These are phyloP conservation scores for Boletus semigastroideus DNA, from an alignment of 1,284 basidiomycete species.

Conservation along the genomic window DNA sequence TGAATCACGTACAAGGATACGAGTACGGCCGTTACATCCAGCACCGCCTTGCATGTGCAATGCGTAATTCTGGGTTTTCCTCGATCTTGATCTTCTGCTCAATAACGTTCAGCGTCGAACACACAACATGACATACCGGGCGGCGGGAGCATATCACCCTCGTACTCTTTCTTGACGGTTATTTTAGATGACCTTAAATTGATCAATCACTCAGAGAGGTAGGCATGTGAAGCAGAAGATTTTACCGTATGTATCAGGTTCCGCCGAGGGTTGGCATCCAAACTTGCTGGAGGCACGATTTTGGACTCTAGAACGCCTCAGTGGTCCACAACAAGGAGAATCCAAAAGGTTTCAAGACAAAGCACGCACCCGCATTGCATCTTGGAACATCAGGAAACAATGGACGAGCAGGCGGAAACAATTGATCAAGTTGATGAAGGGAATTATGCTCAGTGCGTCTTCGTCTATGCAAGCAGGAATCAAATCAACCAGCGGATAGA, in stretches of 20 bases:
- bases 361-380: not conserved
- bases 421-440: not conserved
- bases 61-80: constrained; percentile 30
- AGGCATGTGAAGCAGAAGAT: not conserved
- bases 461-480: constrained; percentile 21
- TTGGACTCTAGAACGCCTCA: not conserved
- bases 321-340: not conserved
- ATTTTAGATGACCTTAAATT: not conserved
- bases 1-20: too few relatives aligned
- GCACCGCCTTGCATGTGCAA: not conserved
- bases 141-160: constrained; percentile 3
- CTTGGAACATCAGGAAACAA: not conserved
- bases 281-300: not conserved
- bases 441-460: constrained; percentile 16
- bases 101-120: not conserved
- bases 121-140: constrained; percentile 26
- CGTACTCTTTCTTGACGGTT: constrained; percentile 16
- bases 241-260: constrained; percentile 8
- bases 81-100: constrained; percentile 17
- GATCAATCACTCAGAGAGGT: not conserved
- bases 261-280: constrained; percentile 4
- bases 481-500: not conserved
- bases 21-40: not conserved
- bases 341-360: not conserved
- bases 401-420: not conserved